Evolutionary conservation across 805 yeast species (phyloP).

Genomic region (Starmerella khaoyaiensis): DNA sequence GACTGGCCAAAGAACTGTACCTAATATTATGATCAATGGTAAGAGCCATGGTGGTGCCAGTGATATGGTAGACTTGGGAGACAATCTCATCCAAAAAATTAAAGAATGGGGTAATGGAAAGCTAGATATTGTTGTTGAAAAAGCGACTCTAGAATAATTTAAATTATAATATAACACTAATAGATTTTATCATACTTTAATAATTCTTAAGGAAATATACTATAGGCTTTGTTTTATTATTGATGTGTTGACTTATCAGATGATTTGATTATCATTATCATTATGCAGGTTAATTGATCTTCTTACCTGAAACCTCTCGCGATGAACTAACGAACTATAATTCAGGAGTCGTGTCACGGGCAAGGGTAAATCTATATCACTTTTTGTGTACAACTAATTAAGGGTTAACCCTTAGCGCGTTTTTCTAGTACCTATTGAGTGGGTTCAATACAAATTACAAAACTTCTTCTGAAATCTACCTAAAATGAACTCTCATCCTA

Average conservation of each 20-base stretch:
- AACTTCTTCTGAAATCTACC: neutral
- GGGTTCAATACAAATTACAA: neutral
- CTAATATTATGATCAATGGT: slow-evolving; percentile 69
- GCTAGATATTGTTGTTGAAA: slow-evolving; percentile 15
- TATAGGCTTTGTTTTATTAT: too few relatives aligned
- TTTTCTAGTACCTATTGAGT: neutral
- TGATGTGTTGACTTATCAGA: too few relatives aligned
- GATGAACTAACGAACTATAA: too few relatives aligned
- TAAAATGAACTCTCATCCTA: neutral
- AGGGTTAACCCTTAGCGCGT: neutral
- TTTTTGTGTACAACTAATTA: too few relatives aligned
- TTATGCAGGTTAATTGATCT: too few relatives aligned
- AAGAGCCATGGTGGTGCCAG: slow-evolving; percentile 79
- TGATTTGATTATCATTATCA: too few relatives aligned
- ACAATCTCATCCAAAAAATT: slow-evolving; percentile 39
- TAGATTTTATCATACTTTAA: neutral
- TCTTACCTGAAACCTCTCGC: too few relatives aligned
- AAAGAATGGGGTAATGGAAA: slow-evolving; percentile 38
- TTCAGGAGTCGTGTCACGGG: too few relatives aligned
- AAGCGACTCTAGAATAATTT: slow-evolving; percentile 4
- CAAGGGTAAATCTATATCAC: too few relatives aligned
- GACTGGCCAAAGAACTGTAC: slow-evolving; percentile 80
- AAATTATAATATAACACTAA: neutral
- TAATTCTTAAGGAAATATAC: neutral
- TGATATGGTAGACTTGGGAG: slow-evolving; percentile 56